Conservation (phyloP, 495 filamentous ascomycete species). For the Astrothelium subdiscretum region DNA sequence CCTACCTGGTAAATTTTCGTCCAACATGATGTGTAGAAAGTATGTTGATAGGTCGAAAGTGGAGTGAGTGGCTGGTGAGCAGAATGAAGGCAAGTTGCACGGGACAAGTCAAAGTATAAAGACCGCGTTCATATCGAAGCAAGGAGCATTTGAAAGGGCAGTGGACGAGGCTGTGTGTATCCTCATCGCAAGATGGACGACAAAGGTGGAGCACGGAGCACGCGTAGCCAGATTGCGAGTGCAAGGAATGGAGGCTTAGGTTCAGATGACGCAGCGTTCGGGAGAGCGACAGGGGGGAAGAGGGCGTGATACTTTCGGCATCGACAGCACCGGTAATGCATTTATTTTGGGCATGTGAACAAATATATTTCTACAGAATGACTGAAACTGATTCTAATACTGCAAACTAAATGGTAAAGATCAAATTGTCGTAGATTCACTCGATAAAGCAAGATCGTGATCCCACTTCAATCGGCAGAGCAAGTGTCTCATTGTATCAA, state of each 20-base stretch:
- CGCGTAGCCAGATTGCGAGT: not conserved
- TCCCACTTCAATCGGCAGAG: no score
- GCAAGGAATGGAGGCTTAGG: not conserved
- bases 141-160: not conserved
- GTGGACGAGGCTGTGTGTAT: not conserved
- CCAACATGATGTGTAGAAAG: conserved; percentile 51
- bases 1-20: conserved; percentile 82
- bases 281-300: not conserved
- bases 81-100: not conserved
- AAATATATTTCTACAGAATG: no score
- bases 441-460: no score
- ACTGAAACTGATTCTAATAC: no score
- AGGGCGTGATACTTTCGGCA: no score
- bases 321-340: not conserved
- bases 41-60: not conserved
- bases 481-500: no score
- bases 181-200: not conserved
- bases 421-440: no score
- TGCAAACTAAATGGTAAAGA: no score
- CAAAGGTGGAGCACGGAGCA: not conserved
- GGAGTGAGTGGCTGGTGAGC: not conserved
- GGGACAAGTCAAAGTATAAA: not conserved
- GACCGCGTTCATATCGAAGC: not conserved
- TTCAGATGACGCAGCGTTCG: not conserved
- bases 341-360: no score